Conservation (phyloP, 176 grass and related monocot genomes). For the Guadua angustifolia region DNA sequence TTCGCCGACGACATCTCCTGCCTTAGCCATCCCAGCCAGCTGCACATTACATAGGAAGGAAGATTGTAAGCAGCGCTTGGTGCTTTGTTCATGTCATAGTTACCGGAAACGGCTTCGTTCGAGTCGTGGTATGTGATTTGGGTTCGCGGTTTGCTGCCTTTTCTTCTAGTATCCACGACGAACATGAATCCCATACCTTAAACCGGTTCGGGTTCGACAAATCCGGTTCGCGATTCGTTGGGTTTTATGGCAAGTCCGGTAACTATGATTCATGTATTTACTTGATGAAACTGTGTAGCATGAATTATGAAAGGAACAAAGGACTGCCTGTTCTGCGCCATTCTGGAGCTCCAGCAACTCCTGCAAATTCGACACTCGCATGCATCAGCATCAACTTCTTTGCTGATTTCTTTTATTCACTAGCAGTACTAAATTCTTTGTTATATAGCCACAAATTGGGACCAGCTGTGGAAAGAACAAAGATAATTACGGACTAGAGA, state of each 20-base stretch:
- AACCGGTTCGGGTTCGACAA: too few species aligned
- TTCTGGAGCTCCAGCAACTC: constrained; percentile 61
- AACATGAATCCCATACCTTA: too few species aligned
- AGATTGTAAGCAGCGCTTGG: background rate
- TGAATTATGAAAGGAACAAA: background rate
- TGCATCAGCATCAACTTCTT: constrained; percentile 18
- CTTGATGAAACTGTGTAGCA: background rate
- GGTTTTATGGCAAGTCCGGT: too few species aligned
- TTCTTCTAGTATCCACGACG: too few species aligned
- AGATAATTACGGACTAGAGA: background rate
- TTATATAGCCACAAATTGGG: background rate
- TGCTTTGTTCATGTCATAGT: background rate
- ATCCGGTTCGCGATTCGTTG: too few species aligned
- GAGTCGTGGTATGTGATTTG: too few species aligned
- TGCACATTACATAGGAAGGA: constrained; percentile 36
- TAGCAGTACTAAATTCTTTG: background rate
- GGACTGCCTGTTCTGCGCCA: constrained; percentile 53
- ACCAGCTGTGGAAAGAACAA: background rate
- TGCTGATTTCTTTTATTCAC: too few species aligned
- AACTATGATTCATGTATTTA: background rate
- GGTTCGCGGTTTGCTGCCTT: too few species aligned
- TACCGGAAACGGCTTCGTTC: too few species aligned
- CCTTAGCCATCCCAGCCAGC: constrained; percentile 47
- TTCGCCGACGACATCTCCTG: constrained; percentile 73
- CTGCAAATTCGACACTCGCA: constrained; percentile 39